Evolutionary conservation across 352 stramenopile species (phyloP), one percentile per base, ranked within the genome.

Genomic region (Halophytophthora batemanensis): DNA sequence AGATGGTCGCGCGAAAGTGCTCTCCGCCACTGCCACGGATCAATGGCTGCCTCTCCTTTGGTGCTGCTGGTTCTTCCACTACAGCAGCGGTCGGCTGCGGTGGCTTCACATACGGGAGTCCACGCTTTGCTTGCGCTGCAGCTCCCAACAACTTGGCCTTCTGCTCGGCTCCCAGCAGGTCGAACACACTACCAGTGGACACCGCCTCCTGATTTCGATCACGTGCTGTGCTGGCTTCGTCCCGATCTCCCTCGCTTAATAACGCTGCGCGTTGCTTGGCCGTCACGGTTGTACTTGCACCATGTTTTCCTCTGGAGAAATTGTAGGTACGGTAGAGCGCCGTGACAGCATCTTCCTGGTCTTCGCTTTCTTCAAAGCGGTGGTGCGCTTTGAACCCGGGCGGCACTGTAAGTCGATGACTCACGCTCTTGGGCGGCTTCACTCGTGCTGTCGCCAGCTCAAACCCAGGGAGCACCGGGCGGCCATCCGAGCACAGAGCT

Each of bases 1-100:
- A 74, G 35, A 94, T 90, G 35, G 74, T 88, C 18, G 80, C 80
- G 39, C 77, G 76, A 55, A 93, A 81, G 25, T 85, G 66, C 8
- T 74, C 67, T 10, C 67, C 68, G 19, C 37, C 37, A 17, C 50
- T 66, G 14, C 59, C 56, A 17, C 53, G 35, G 3, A 72, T 53
- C 19, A 88, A 56, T 13, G 71, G 64, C n/a, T 85, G 64, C 5
- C 76, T 61, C 10, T 60, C 50, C 43, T 61, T 58, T 40, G 40
- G 31, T 13, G 40, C 48, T 35, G 49, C 17, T 28, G 37, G 17
- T 15, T 55, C 23, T 43, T 59, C 44, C 3, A 29, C 45, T 18
- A 28, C n/a, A 41, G 42, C 3, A 31, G 15, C n/a, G 3, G 42
- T 15, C 46, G 42, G 8, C 19, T 21, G 41, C 3, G 18, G 18